A percentile compares a stretch with the other conserved stretches of the same genome.
phyloP scores from a whole-genome alignment of 2,329 filamentous ascomycete genomes.

The Rhynchosporium agropyri region DNA sequence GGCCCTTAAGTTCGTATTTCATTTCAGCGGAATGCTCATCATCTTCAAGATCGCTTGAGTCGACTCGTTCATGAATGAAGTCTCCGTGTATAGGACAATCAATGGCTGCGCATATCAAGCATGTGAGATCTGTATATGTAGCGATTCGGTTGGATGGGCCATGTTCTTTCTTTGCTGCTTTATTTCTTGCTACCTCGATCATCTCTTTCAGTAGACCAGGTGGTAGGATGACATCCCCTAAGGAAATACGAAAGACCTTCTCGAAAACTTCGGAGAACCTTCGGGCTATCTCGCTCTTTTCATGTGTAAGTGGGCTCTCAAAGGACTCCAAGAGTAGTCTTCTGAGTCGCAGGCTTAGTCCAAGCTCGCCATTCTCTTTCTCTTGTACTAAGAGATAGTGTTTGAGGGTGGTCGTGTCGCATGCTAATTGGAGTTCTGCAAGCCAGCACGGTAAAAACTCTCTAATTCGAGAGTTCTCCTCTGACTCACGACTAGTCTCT shows the following conservation, averaged over 20 bases:
- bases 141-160: conserved; percentile 24
- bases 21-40: conserved; percentile 25
- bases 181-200: conserved; percentile 24
- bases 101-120: conserved; percentile 37
- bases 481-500: conserved; percentile 28
- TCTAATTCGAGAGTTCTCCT: conserved; percentile 27
- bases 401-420: conserved; percentile 26
- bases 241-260: conserved; percentile 25
- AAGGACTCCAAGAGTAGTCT: conserved; percentile 25
- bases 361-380: conserved; percentile 11
- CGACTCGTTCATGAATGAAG: conserved; percentile 22
- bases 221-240: conserved; percentile 33
- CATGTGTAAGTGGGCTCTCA: conserved; percentile 16
- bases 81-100: conserved; percentile 40
- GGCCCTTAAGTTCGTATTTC: conserved; percentile 27
- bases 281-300: conserved; percentile 9
- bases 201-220: conserved; percentile 33
- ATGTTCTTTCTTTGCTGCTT: not conserved
- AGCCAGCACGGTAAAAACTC: conserved; percentile 31
- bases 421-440: conserved; percentile 25
- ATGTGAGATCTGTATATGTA: conserved; percentile 35
- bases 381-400: conserved; percentile 29
- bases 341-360: conserved; percentile 21
- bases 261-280: conserved; percentile 29
- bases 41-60: conserved; percentile 23